Conservation (phyloP, 2,329 filamentous ascomycete species). For the Phialophora macrospora region DNA sequence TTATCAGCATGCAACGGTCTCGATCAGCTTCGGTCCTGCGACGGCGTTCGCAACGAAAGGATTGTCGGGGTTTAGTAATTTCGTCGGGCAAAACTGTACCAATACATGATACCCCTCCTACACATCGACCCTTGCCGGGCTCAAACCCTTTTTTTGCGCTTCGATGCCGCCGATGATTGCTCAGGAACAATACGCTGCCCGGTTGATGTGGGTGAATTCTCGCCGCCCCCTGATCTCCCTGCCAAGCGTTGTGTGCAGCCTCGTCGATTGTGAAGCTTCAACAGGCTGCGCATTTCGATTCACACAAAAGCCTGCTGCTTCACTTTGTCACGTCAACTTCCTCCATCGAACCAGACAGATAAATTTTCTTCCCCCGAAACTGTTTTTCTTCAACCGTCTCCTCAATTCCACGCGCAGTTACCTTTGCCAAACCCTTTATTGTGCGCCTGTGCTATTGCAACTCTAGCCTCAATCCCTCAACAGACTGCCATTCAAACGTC, state of each 20-base stretch:
- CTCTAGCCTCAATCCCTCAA: neutral
- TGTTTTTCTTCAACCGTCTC: neutral
- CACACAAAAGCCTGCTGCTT: neutral
- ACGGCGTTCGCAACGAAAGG: constrained; percentile 11
- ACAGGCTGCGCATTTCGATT: neutral
- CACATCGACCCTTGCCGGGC: neutral
- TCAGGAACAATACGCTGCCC: neutral
- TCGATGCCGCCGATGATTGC: neutral
- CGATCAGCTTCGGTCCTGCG: constrained; percentile 3
- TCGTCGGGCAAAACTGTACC: constrained; percentile 21
- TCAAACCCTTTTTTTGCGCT: neutral
- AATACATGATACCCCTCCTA: constrained; percentile 28
- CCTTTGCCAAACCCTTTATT: neutral
- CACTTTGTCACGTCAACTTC: neutral
- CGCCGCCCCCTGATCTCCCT: neutral
- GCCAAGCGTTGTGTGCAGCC: neutral
- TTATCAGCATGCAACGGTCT: too few species aligned
- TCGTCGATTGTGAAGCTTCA: neutral
- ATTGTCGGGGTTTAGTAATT: constrained; percentile 1
- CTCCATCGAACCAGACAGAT: neutral
- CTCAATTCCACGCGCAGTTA: neutral
- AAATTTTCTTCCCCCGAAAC: neutral
- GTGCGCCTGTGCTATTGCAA: neutral
- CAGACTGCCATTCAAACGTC: neutral
- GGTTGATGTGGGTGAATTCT: neutral